A percentile compares a stretch with the other conserved stretches of the same genome.
Conservation (phyloP, 2,329 filamentous ascomycete species). For the Zarea fungicola region DNA sequence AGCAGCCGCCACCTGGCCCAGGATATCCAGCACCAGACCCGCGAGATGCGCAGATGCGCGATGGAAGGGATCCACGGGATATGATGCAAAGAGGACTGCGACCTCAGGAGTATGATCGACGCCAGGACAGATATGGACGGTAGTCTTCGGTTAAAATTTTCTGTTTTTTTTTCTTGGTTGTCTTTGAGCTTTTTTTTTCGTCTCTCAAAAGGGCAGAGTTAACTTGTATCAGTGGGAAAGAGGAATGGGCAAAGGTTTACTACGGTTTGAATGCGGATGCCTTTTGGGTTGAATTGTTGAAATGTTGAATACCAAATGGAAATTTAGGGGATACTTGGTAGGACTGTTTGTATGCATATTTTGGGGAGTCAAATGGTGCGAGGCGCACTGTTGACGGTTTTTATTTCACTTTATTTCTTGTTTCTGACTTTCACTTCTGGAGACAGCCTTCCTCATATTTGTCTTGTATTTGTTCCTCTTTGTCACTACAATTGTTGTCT, state of each 20-base stretch:
- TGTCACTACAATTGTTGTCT: neutral
- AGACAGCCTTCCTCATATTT: too few relatives aligned
- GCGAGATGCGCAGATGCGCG: constrained; percentile 14
- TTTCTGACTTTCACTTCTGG: too few relatives aligned
- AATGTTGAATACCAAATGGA: constrained; percentile 8
- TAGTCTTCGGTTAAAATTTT: constrained; percentile 16
- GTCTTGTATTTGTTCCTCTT: neutral
- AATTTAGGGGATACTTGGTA: neutral
- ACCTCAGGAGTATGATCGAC: constrained; percentile 42
- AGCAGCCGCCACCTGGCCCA: constrained; percentile 21
- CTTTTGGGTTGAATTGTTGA: neutral
- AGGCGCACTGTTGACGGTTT: neutral
- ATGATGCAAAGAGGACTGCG: constrained; percentile 38
- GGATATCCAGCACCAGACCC: constrained; percentile 18
- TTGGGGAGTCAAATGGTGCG: neutral
- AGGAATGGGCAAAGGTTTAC: neutral
- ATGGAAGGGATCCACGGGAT: constrained; percentile 35
- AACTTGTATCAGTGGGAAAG: neutral
- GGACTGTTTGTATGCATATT: neutral
- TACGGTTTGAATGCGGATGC: neutral
- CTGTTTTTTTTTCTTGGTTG: neutral
- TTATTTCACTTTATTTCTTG: neutral
- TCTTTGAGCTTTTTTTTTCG: neutral
- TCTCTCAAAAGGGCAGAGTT: neutral
- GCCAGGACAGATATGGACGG: constrained; percentile 40